Conservation (phyloP, 208 protist genomes). For the Acanthamoeba rhysodes region DNA sequence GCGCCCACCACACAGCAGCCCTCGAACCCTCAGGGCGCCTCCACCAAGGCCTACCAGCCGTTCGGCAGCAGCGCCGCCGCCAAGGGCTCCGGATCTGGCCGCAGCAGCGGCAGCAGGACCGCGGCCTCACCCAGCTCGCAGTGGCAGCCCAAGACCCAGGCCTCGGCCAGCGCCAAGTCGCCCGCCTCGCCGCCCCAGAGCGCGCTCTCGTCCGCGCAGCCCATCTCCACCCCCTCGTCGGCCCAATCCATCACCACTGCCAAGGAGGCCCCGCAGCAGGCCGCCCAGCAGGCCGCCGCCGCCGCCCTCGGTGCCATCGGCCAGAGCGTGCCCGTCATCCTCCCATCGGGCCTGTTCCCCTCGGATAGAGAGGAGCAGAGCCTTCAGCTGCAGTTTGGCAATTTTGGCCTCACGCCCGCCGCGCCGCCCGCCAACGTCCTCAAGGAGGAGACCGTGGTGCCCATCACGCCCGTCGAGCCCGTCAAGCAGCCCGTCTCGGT, state of each 20-base stretch:
- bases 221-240: conserved; percentile 1
- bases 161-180: neutral
- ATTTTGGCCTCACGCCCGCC: conserved; percentile 35
- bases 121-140: neutral
- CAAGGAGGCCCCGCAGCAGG: conserved; percentile 38
- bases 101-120: neutral
- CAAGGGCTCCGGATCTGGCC: neutral
- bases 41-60: neutral
- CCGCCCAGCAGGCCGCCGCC: conserved; percentile 15
- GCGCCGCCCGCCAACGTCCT: neutral
- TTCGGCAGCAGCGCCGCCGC: neutral
- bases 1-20: neutral
- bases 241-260: conserved; percentile 29
- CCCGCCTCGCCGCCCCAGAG: neutral
- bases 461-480: neutral
- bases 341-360: conserved; percentile 24
- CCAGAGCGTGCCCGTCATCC: conserved; percentile 37
- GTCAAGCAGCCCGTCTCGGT: neutral
- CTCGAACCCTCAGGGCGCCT: neutral
- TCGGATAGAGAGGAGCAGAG: conserved; percentile 30
- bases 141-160: neutral
- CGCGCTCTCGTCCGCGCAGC: neutral
- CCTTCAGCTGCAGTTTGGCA: conserved; percentile 33
- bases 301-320: conserved; percentile 13
- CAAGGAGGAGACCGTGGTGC: neutral